Conservation (phyloP, 371 early-diverging fungal species). For the Rhizopus arrhizus region DNA sequence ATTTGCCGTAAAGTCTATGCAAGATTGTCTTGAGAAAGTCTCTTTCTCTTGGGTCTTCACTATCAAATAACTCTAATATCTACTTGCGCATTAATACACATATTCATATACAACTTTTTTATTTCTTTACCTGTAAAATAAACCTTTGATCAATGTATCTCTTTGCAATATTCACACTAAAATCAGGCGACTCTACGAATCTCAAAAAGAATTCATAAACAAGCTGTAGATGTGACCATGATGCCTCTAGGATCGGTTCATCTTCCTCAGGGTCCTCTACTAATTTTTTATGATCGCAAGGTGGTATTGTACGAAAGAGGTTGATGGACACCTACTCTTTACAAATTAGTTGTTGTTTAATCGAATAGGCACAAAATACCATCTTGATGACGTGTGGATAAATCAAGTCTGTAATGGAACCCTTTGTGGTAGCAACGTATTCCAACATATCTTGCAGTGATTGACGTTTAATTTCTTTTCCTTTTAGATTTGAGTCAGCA, state of each 20-base stretch:
- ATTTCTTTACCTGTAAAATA: conserved; percentile 23
- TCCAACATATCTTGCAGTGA: conserved; percentile 90
- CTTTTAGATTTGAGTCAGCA: conserved; percentile 79
- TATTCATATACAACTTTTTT: not conserved
- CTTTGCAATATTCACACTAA: conserved; percentile 88
- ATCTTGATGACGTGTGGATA: conserved; percentile 90
- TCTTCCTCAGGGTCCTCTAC: conserved; percentile 98
- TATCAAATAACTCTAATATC: conserved; percentile 94
- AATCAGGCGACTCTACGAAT: conserved; percentile 95
- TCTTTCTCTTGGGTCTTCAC: conserved; percentile 96
- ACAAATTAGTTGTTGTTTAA: not conserved
- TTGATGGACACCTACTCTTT: conserved; percentile 81
- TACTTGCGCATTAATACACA: conserved; percentile 25
- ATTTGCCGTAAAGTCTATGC: conserved; percentile 97
- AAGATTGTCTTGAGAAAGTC: conserved; percentile 96
- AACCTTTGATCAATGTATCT: conserved; percentile 30
- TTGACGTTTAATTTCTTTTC: conserved; percentile 93
- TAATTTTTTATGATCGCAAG: conserved; percentile 88
- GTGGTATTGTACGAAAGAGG: conserved; percentile 93
- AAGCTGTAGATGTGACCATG: conserved; percentile 97
- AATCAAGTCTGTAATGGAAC: conserved; percentile 79
- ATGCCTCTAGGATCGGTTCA: conserved; percentile 92
- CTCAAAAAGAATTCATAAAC: conserved; percentile 97
- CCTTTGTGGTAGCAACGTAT: conserved; percentile 83
- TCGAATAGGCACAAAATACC: conserved; percentile 59